A percentile compares a stretch with the other conserved stretches of the same genome.
These are phyloP conservation scores for Ophiocordyceps camponoti-floridani DNA, from an alignment of 2,329 filamentous ascomycete species.

Conservation along the genomic window DNA sequence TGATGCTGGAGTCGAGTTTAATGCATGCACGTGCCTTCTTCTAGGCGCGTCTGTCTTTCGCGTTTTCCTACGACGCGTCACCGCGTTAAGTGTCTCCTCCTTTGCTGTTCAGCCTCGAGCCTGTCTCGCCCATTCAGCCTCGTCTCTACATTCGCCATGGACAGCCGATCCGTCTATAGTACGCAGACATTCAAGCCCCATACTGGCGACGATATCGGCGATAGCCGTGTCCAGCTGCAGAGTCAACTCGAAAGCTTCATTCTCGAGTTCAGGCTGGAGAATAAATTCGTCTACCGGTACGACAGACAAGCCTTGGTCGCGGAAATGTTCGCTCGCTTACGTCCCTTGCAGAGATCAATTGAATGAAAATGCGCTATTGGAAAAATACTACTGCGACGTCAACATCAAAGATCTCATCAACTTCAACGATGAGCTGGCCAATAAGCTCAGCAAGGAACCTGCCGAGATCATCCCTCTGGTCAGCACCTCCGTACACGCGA, in stretches of 20 bases:
- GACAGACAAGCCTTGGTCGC: constrained; percentile 4
- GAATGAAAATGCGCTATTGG: constrained; percentile 81
- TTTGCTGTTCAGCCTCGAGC: neutral
- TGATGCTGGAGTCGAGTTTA: constrained; percentile 13
- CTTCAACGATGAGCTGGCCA: constrained; percentile 88
- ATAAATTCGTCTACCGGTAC: constrained; percentile 85
- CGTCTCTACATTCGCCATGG: constrained; percentile 36
- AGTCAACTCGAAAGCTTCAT: constrained; percentile 77
- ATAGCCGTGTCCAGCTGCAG: constrained; percentile 56
- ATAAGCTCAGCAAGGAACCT: constrained; percentile 75
- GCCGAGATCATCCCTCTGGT: constrained; percentile 85
- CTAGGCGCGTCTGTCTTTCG: constrained; percentile 2
- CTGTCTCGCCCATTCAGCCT: neutral
- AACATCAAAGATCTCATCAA: constrained; percentile 92
- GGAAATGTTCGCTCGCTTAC: constrained; percentile 2
- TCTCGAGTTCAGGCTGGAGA: constrained; percentile 84
- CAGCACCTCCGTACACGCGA: constrained; percentile 11
- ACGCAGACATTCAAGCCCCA: constrained; percentile 61
- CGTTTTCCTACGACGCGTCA: constrained; percentile 3
- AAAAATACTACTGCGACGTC: constrained; percentile 91
- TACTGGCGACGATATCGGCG: constrained; percentile 45
- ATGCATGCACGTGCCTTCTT: constrained; percentile 5
- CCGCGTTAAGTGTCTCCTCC: constrained; percentile 5
- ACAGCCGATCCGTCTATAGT: constrained; percentile 74
- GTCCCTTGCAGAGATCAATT: constrained; percentile 62